Evolutionary conservation across 805 yeast species (phyloP), one percentile per base, ranked within the genome.

Genomic region (Candida andamanensis): DNA sequence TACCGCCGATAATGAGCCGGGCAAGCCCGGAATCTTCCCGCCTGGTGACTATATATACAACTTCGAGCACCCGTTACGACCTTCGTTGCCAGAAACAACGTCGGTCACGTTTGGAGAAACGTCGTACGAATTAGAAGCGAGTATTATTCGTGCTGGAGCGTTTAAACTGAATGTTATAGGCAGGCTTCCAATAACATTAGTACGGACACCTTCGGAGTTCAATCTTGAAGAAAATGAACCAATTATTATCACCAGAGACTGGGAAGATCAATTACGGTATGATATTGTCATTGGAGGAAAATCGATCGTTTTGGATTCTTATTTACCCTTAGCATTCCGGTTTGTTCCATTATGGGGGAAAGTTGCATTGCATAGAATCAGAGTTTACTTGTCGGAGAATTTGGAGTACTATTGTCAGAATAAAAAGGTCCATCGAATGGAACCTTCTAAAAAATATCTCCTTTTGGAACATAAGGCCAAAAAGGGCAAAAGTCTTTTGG

Each of bases 1-100:
- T 15, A 39, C 41, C 11, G 41, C 46, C 20, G 52, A 46, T 25
- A 22, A 30, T 17, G 50, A 56, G 18, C 12, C 36, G 1, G 33
- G 46, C 10, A 54, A 52, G 24, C 49, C 51, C 4, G 60, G 58
- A 29, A 34, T 30, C 4, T 89, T 90, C 45, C 65, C 71, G 15
- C 86, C 95, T 0, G 98, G 97, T 14, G 97, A 89, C 48, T 92
- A 92, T 50, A 71, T 86, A 28, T 92, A 90, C 63, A 82, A 85
- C 37, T 90, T 92, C 56, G 98, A 92, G 56, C 85, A 87, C 37
- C 80, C 94, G 5, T 67, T 92, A 17, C 90, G 85, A 5, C 74
- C 89, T 8, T 76, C 83, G 10, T 66, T 80, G 17, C 97, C 97
- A 0, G 98, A 92, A 54, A 50, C 95, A 0, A 71, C 82, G 3